Conservation (phyloP, 2,329 filamentous ascomycete genomes). For the Beauveria sp. region DNA sequence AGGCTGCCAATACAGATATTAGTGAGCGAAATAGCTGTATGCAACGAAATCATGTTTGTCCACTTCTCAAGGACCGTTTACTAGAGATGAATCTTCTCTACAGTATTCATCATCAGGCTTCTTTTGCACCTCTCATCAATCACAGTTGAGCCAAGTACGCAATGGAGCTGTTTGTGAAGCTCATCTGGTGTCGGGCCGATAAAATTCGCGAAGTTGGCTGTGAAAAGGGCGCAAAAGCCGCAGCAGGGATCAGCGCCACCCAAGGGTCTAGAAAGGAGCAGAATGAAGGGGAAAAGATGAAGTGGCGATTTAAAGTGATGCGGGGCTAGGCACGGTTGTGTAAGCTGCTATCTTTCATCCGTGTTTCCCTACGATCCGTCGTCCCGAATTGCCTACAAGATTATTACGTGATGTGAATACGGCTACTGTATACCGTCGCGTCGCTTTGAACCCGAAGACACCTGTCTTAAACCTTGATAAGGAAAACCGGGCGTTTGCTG, state of each 20-base stretch:
- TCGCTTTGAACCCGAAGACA: background rate
- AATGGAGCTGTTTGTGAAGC: background rate
- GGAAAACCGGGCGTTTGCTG: background rate
- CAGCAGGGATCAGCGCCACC: conserved; percentile 1
- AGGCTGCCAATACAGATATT: background rate
- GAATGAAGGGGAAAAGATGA: background rate
- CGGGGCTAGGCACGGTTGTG: background rate
- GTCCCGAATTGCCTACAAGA: background rate
- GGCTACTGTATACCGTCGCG: background rate
- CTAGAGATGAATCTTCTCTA: background rate
- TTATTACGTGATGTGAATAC: background rate
- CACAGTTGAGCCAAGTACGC: background rate
- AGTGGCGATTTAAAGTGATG: too few relatives aligned
- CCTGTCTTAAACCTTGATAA: background rate
- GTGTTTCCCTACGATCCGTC: background rate
- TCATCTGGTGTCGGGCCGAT: conserved; percentile 4
- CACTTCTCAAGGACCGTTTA: too few relatives aligned
- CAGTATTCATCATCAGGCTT: background rate
- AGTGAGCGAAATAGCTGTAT: background rate
- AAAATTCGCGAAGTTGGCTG: background rate
- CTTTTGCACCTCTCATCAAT: background rate
- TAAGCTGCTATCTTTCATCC: background rate
- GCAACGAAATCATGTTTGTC: too few relatives aligned
- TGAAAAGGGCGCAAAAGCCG: background rate
- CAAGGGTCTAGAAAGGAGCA: background rate